Conservation (phyloP, 345 rosid genomes). For the Chamaenerion angustifolium region DNA sequence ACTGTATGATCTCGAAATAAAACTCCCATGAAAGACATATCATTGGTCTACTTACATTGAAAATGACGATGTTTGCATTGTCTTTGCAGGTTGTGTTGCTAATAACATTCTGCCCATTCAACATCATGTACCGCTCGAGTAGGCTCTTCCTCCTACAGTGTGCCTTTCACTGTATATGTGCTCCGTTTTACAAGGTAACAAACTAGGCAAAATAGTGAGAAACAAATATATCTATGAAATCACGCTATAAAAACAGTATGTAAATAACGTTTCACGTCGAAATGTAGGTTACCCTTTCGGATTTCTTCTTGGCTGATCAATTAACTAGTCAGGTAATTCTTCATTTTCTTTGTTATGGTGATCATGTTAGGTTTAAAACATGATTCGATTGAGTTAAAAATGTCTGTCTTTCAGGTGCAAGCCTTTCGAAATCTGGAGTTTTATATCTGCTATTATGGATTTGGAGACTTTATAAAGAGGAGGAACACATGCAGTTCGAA, state of each 20-base stretch:
- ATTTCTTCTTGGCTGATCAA: slow-evolving; percentile 80
- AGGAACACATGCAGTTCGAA: slow-evolving; percentile 32
- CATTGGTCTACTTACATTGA: too few relatives aligned
- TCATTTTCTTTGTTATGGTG: too few relatives aligned
- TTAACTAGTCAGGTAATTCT: slow-evolving; percentile 57
- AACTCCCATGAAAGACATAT: background rate
- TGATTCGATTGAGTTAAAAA: too few relatives aligned
- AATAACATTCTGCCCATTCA: slow-evolving; percentile 4
- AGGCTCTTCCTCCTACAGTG: slow-evolving; percentile 6
- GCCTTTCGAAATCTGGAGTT: slow-evolving; percentile 4
- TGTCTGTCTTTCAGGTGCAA: slow-evolving; percentile 16
- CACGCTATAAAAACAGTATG: too few relatives aligned
- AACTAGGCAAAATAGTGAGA: too few relatives aligned
- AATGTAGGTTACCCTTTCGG: slow-evolving; percentile 54
- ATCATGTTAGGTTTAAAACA: too few relatives aligned
- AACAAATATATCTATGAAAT: too few relatives aligned
- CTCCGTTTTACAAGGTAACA: slow-evolving; percentile 8
- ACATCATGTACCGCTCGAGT: slow-evolving; percentile 8
- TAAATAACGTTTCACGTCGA: background rate
- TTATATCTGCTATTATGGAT: slow-evolving; percentile 12
- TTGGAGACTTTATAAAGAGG: slow-evolving; percentile 19
- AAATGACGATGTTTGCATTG: too few relatives aligned
- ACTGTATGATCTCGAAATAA: slow-evolving; percentile 20
- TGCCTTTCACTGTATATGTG: slow-evolving; percentile 5
- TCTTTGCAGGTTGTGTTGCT: slow-evolving; percentile 1